phyloP scores from a whole-genome alignment of 1,139 yeast genomes.

The Lodderomyces beijingensis region DNA sequence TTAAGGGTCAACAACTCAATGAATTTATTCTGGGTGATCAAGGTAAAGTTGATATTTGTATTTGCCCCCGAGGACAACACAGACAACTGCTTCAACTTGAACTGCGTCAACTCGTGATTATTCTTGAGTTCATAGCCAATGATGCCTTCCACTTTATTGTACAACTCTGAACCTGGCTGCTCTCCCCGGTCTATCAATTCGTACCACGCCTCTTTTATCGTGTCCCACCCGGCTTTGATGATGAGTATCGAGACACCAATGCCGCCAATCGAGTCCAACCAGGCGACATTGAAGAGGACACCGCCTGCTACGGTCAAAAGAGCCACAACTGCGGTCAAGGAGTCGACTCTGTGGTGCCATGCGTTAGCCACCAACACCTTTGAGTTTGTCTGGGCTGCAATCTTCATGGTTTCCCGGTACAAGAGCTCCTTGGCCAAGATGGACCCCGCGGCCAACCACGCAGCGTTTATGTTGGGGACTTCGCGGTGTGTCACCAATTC shows the following conservation, averaged over 20 bases:
- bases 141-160: slow-evolving; percentile 22
- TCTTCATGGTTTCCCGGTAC: slow-evolving; percentile 72
- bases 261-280: slow-evolving; percentile 93
- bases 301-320: slow-evolving; percentile 85
- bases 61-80: slow-evolving; percentile 75
- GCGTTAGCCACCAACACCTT: slow-evolving; percentile 94
- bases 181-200: slow-evolving; percentile 70
- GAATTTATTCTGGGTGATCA: slow-evolving; percentile 16
- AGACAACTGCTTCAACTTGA: slow-evolving; percentile 44
- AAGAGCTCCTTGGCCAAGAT: slow-evolving; percentile 83
- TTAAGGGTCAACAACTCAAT: slow-evolving; percentile 25
- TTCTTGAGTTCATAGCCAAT: slow-evolving; percentile 18
- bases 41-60: slow-evolving; percentile 30
- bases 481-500: slow-evolving; percentile 19
- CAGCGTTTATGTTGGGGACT: slow-evolving; percentile 79
- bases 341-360: slow-evolving; percentile 98
- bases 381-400: slow-evolving; percentile 74
- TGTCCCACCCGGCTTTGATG: slow-evolving; percentile 78
- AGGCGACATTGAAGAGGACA: slow-evolving; percentile 65
- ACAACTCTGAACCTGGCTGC: slow-evolving; percentile 25
- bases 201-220: slow-evolving; percentile 62
- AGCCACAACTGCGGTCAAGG: slow-evolving; percentile 88
- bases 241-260: slow-evolving; percentile 75
- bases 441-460: slow-evolving; percentile 92
- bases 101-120: slow-evolving; percentile 15